These are phyloP conservation scores for Olyra latifolia DNA, from an alignment of 176 grass and related monocot species.

Conservation along the genomic window DNA sequence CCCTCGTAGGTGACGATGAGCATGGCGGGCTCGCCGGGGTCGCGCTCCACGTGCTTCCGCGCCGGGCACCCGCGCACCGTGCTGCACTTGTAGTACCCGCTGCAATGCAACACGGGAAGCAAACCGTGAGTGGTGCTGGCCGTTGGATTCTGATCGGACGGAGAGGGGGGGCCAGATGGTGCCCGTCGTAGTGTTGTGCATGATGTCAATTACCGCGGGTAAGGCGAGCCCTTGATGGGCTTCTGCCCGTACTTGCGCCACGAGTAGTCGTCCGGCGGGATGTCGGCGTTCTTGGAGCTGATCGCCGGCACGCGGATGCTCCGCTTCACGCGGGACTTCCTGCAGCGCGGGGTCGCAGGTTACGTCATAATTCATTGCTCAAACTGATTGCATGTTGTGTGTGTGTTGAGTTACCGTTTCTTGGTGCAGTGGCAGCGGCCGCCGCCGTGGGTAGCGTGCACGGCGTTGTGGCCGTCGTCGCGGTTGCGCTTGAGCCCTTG, in stretches of 20 bases:
- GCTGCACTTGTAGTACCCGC: slow-evolving; percentile 80
- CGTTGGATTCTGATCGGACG: background rate
- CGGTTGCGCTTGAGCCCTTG: slow-evolving; percentile 9
- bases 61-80: slow-evolving; percentile 55
- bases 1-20: slow-evolving; percentile 72
- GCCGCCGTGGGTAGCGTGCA: background rate
- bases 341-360: background rate
- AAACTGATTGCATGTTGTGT: background rate
- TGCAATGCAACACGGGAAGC: background rate
- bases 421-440: slow-evolving; percentile 61
- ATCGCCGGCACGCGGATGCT: slow-evolving; percentile 58
- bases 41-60: slow-evolving; percentile 71
- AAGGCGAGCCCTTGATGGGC: slow-evolving; percentile 90
- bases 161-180: background rate
- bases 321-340: slow-evolving; percentile 46
- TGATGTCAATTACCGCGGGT: slow-evolving; percentile 33
- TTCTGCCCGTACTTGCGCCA: slow-evolving; percentile 99
- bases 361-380: background rate
- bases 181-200: background rate
- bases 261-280: slow-evolving; percentile 61
- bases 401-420: slow-evolving; percentile 38
- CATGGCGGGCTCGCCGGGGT: slow-evolving; percentile 52
- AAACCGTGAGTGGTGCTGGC: no score
- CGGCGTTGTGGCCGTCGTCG: background rate
- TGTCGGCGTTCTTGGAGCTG: slow-evolving; percentile 61